Base-by-base conservation (phyloP, 2,329 filamentous ascomycete species). In the Phaeophleospora eucalypticola region DNA sequence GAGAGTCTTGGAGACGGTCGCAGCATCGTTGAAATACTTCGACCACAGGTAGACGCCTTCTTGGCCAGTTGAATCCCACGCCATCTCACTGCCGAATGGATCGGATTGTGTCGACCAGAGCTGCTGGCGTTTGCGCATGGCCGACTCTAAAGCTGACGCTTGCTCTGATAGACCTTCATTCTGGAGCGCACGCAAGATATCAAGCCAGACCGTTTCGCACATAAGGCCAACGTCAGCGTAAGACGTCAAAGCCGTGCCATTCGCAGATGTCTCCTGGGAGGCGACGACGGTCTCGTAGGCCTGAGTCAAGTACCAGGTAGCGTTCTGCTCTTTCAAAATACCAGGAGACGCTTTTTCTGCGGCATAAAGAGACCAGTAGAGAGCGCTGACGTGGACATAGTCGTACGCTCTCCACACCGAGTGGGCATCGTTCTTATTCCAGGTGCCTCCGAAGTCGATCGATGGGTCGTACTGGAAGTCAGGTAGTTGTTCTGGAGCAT, bases 51-150 rank as follows among this genome's bases (percentile, higher is more conserved):
- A 82, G 0, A 82, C 76, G 0, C 79, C 79, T 58, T 83, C 79
- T 51, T 83, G 79, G 0, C 77, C 79, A 0, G 79, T 82, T 0
- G 75, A 80, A 47, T 83, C 80, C 80, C 80, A 83, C 0, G 78
- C 74, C 76, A 80, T 79, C 58, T 82, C 80, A 41, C 76, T 80
- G 0, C 78, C 79, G 49, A 74, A 83, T 0, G 80, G 80, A 4
- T 77, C 73, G 6, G 69, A 68, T 42, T 75, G 63, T 0, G 64
- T 65, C n/a, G 75, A 61, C 79, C 80, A 83, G 1, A 64, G 56
- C 2, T 68, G 51, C 1, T 78, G 76, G 1, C 79, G 71, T 3
- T 60, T 61, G 12, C 66, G 68, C 78, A 82, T 81, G 0, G 65
- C 62, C 0, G 58, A 56, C 37, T 73, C 70, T 2, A 81, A 53